These are phyloP conservation scores for Saccharomycodes ludwigii DNA, from an alignment of 805 yeast species.

Conservation along the genomic window DNA sequence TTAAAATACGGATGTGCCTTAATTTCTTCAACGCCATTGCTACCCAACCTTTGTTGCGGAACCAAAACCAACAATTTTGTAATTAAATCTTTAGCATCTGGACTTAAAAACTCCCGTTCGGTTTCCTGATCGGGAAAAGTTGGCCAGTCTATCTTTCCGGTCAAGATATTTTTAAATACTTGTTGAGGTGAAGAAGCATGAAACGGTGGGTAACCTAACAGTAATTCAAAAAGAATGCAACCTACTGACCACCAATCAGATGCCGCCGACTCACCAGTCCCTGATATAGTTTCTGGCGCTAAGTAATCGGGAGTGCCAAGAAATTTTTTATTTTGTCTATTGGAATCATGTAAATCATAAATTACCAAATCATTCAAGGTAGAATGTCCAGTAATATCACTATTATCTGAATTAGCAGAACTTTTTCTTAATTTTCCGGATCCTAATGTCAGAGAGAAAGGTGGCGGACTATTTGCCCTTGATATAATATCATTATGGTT, in stretches of 20 bases:
- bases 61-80: constrained; percentile 46
- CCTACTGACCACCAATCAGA: constrained; percentile 93
- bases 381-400: no score
- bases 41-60: constrained; percentile 61
- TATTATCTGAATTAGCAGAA: constrained; percentile 6
- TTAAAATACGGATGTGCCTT: constrained; percentile 67
- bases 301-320: constrained; percentile 97
- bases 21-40: constrained; percentile 68
- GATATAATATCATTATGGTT: constrained; percentile 17
- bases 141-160: constrained; percentile 79
- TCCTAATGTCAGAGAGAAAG: constrained; percentile 1
- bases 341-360: constrained; percentile 56
- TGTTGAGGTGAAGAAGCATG: constrained; percentile 67
- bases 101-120: constrained; percentile 44
- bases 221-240: constrained; percentile 82
- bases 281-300: constrained; percentile 91
- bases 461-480: constrained; percentile 20
- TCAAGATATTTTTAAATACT: constrained; percentile 73
- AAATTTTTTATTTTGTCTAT: constrained; percentile 44
- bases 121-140: constrained; percentile 34
- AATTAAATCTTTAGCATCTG: constrained; percentile 67
- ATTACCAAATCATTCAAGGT: constrained; percentile 39
- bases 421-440: neutral
- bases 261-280: constrained; percentile 67
- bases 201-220: constrained; percentile 92